These are phyloP conservation scores for Apiospora sp. DNA, from an alignment of 2,329 filamentous ascomycete species.

Conservation along the genomic window DNA sequence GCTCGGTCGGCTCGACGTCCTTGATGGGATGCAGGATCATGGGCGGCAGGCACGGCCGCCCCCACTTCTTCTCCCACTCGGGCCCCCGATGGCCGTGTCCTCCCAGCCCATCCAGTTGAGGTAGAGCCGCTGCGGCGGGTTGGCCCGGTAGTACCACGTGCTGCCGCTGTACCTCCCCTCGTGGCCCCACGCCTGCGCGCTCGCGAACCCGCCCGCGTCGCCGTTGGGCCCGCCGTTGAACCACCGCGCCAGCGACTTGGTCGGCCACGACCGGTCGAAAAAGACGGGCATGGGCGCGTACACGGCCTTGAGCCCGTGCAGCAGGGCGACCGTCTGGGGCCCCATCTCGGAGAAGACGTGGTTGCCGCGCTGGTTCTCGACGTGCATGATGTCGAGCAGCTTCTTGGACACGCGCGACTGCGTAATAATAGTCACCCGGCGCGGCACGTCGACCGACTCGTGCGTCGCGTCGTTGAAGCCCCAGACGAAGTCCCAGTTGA, in stretches of 20 bases:
- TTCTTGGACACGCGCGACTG: slow-evolving; percentile 76
- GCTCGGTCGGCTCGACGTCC: slow-evolving; percentile 59
- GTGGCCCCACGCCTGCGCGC: slow-evolving; percentile 66
- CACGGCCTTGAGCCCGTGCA: slow-evolving; percentile 81
- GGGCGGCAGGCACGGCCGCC: slow-evolving; percentile 65
- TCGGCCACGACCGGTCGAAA: slow-evolving; percentile 77
- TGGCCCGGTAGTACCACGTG: slow-evolving; percentile 69
- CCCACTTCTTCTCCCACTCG: slow-evolving; percentile 63
- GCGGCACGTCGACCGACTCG: slow-evolving; percentile 65
- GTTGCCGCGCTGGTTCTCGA: slow-evolving; percentile 75
- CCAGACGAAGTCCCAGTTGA: slow-evolving; percentile 72
- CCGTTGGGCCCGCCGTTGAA: slow-evolving; percentile 67
- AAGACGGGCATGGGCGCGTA: slow-evolving; percentile 82
- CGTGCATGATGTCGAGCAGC: slow-evolving; percentile 79
- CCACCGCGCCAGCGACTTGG: slow-evolving; percentile 61
- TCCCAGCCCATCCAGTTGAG: slow-evolving; percentile 71
- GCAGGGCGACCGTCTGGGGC: slow-evolving; percentile 74
- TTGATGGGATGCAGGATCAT: slow-evolving; percentile 69
- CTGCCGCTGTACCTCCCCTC: slow-evolving; percentile 65
- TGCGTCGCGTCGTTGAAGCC: slow-evolving; percentile 65
- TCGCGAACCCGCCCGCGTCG: slow-evolving; percentile 61
- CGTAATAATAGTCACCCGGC: slow-evolving; percentile 80
- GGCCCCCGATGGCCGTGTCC: slow-evolving; percentile 60
- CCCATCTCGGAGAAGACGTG: slow-evolving; percentile 86
- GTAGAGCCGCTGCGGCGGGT: slow-evolving; percentile 64